Percentiles rank a stretch among this genome's conserved stretches.
Evolutionary conservation across 306 rosid genomes (phyloP).

Genomic region (Cicer bijugum): DNA sequence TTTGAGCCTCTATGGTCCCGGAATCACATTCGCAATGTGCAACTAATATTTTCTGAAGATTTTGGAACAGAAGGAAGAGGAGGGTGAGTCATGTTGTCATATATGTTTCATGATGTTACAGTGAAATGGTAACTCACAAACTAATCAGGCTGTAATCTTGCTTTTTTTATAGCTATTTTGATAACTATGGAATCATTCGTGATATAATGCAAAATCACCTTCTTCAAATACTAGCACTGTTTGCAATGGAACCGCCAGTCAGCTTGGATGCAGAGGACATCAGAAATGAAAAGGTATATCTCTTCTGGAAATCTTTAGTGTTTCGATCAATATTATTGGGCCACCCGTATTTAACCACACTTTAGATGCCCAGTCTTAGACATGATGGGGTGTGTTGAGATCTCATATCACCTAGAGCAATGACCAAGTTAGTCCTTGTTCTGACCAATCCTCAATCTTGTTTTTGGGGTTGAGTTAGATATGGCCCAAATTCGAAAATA

Average conservation of each 20-base stretch:
- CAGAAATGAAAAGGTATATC: conserved; percentile 85
- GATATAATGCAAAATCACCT: conserved; percentile 99
- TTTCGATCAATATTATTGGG: neutral
- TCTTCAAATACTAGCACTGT: conserved; percentile 87
- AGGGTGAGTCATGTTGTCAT: conserved; percentile 62
- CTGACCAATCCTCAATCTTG: neutral
- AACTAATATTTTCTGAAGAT: conserved; percentile 96
- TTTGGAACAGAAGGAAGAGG: conserved; percentile 98
- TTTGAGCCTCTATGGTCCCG: conserved; percentile 97
- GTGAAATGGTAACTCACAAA: conserved; percentile 32
- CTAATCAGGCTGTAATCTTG: conserved; percentile 33
- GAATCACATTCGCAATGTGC: conserved; percentile 88
- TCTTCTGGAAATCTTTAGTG: conserved; percentile 3
- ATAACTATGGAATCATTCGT: conserved; percentile 89
- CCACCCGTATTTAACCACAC: neutral
- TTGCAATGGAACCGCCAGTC: conserved; percentile 99
- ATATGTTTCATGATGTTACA: conserved; percentile 30
- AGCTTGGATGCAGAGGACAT: conserved; percentile 96
- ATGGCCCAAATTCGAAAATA: neutral
- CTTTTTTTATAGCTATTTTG: conserved; percentile 69
- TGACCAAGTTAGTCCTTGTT: neutral
- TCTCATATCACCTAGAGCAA: neutral
- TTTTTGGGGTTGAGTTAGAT: neutral
- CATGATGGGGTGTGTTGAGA: neutral
- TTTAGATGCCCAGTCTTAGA: neutral